Percentiles rank a stretch among this genome's conserved stretches.
phyloP scores from a whole-genome alignment of 2,329 filamentous ascomycete genomes.

The Sporothrix inflata region DNA sequence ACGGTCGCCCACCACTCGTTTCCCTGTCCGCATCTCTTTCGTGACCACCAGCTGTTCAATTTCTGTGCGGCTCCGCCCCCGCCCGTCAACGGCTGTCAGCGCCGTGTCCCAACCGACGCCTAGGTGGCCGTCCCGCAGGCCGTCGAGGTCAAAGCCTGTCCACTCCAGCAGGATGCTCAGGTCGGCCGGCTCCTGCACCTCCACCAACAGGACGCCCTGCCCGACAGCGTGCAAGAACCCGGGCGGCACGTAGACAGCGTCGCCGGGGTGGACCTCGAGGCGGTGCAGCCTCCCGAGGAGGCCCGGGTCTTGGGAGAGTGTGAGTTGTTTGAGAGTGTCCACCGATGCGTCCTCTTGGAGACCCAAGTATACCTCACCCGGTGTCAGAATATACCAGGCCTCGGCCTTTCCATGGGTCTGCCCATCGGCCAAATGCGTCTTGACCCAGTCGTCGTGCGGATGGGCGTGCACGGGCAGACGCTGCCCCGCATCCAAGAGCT shows the following conservation, averaged over 20 bases:
- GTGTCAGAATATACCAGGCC: slow-evolving; percentile 20
- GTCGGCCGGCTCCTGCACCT: slow-evolving; percentile 22
- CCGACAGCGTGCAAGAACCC: slow-evolving; percentile 22
- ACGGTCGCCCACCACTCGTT: not conserved
- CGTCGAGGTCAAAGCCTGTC: slow-evolving; percentile 11
- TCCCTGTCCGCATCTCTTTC: not conserved
- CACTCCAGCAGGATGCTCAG: slow-evolving; percentile 18
- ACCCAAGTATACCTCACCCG: not conserved
- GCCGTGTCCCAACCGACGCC: slow-evolving; percentile 17
- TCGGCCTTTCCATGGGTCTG: slow-evolving; percentile 9
- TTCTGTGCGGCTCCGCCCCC: not conserved
- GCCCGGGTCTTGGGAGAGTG: not conserved
- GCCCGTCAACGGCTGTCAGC: slow-evolving; percentile 9
- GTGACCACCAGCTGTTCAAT: not conserved
- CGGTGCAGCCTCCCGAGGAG: not conserved
- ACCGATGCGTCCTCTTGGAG: not conserved
- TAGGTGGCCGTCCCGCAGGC: not conserved
- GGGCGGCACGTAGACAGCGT: slow-evolving; percentile 20
- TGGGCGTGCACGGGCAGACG: slow-evolving; percentile 23
- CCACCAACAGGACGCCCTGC: slow-evolving; percentile 11
- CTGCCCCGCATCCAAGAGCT: slow-evolving; percentile 22
- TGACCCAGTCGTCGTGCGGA: slow-evolving; percentile 1
- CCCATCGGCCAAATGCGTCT: not conserved
- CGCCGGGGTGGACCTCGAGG: not conserved
- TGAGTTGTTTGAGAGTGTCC: not conserved